Conservation (phyloP, 805 yeast genomes). For the Yarrowia divulgata region DNA sequence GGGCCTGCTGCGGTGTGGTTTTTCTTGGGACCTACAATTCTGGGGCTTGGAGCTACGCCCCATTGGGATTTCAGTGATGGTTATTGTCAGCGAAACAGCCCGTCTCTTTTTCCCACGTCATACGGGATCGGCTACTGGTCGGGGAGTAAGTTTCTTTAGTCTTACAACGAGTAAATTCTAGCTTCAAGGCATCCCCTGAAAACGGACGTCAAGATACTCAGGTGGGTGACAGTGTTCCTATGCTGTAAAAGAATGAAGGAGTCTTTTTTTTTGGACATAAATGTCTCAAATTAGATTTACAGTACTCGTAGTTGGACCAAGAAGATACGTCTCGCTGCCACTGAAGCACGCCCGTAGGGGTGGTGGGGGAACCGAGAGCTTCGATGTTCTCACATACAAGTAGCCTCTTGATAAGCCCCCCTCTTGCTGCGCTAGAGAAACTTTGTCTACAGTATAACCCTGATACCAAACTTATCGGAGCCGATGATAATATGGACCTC, state of each 20-base stretch:
- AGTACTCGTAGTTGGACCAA: not conserved
- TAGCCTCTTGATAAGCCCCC: slow-evolving; percentile 21
- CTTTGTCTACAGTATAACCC: slow-evolving; percentile 21
- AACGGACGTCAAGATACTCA: not conserved
- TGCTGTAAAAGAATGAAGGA: no score
- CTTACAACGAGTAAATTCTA: not conserved
- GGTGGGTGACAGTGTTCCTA: not conserved
- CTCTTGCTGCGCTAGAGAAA: slow-evolving; percentile 7
- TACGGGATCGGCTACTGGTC: not conserved
- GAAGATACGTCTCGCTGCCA: not conserved
- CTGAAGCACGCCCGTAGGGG: no score
- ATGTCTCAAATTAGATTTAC: slow-evolving; percentile 3
- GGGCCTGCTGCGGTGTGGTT: not conserved
- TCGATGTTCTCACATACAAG: not conserved
- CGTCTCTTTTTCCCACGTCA: not conserved
- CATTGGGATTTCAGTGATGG: not conserved
- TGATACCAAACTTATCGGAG: not conserved
- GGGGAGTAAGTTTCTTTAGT: not conserved
- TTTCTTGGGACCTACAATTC: not conserved
- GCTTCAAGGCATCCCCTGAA: slow-evolving; percentile 11
- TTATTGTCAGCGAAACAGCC: no score
- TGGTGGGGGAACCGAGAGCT: no score
- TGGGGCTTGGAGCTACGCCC: slow-evolving; percentile 9
- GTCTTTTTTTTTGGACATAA: not conserved
- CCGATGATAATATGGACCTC: not conserved